Conservation (phyloP, 2,329 filamentous ascomycete genomes). For the Meredithiella fracta region DNA sequence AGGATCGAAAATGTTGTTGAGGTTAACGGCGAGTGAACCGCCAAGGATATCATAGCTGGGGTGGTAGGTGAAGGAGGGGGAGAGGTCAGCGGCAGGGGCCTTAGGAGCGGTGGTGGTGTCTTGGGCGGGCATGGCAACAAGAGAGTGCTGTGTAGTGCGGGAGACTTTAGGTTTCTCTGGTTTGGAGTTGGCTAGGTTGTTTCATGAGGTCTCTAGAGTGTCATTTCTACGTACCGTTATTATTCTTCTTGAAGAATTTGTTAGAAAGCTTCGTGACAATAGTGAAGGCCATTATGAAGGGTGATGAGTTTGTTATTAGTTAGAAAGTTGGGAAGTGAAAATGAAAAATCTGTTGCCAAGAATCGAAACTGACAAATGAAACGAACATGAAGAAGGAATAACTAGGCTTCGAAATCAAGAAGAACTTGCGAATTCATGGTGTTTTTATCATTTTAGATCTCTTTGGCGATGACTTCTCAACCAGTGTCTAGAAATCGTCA, state of each 20-base stretch:
- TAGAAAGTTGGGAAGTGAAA: background rate
- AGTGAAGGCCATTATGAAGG: background rate
- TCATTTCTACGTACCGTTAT: too few relatives aligned
- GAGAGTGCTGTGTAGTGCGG: background rate
- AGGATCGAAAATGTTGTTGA: slow-evolving; percentile 1
- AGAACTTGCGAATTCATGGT: background rate
- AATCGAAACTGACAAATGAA: background rate
- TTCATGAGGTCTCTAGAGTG: too few relatives aligned
- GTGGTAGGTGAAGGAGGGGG: background rate
- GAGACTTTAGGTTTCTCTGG: background rate
- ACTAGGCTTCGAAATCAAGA: background rate
- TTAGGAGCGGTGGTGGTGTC: background rate
- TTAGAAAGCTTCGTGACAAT: background rate
- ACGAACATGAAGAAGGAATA: background rate
- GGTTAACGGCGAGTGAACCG: background rate
- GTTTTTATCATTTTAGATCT: background rate
- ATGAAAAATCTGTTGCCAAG: background rate
- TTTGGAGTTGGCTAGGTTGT: too few relatives aligned
- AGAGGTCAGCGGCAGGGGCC: background rate
- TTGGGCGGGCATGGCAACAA: background rate
- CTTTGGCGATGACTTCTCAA: background rate
- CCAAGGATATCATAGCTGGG: slow-evolving; percentile 6
- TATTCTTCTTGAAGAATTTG: background rate
- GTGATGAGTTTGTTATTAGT: background rate
- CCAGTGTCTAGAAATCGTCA: too few relatives aligned